Evolutionary conservation across 2,329 filamentous ascomycete species (phyloP).

Genomic region (Cercospora beticola): DNA sequence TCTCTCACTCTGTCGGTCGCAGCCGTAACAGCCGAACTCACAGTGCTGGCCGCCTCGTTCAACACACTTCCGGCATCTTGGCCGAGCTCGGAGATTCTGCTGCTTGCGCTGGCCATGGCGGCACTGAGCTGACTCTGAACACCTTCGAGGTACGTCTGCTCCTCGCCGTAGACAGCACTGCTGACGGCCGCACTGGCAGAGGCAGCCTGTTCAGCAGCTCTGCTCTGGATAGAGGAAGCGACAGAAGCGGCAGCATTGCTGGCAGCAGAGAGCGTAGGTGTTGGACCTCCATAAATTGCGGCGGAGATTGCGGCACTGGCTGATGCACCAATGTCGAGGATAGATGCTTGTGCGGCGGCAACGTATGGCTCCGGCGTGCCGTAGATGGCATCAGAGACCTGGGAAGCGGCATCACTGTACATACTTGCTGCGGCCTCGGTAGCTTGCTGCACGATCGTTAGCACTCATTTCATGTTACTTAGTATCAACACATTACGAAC

Average conservation of each 20-base stretch:
- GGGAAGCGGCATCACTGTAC: slow-evolving; percentile 44
- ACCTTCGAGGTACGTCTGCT: slow-evolving; percentile 52
- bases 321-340: slow-evolving; percentile 55
- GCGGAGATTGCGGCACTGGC: slow-evolving; percentile 57
- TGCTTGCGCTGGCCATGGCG: slow-evolving; percentile 48
- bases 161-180: slow-evolving; percentile 51
- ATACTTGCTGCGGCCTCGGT: slow-evolving; percentile 55
- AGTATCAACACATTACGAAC: slow-evolving; percentile 5
- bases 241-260: slow-evolving; percentile 46
- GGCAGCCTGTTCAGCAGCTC: slow-evolving; percentile 44
- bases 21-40: neutral
- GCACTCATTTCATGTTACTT: neutral
- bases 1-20: neutral
- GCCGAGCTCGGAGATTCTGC: slow-evolving; percentile 43
- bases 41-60: slow-evolving; percentile 32
- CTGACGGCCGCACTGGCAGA: slow-evolving; percentile 50
- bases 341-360: slow-evolving; percentile 54
- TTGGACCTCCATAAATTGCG: slow-evolving; percentile 58
- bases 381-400: slow-evolving; percentile 51
- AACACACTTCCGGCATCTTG: slow-evolving; percentile 35
- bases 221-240: slow-evolving; percentile 49
- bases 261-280: slow-evolving; percentile 48
- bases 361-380: slow-evolving; percentile 54
- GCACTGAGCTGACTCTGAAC: slow-evolving; percentile 44
- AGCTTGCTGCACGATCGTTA: slow-evolving; percentile 45